Percentiles rank a stretch among this genome's conserved stretches.
phyloP scores from a whole-genome alignment of 1,284 basidiomycete species.

The Sparassis latifolia region DNA sequence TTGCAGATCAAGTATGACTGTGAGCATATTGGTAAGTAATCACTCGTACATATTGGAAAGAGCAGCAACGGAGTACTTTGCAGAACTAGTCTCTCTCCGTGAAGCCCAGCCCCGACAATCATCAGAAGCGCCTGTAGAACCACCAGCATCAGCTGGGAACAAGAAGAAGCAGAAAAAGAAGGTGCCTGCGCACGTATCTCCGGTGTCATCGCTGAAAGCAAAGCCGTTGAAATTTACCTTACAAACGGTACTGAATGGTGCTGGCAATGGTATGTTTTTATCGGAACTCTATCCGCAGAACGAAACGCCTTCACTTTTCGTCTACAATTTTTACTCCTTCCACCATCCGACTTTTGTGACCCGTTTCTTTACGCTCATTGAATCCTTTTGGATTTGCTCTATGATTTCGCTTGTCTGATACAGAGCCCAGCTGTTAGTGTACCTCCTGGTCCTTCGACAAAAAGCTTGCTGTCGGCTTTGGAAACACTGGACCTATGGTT shows the following conservation, averaged over 20 bases:
- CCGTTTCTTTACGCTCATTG: too few species aligned
- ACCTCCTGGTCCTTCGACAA: background rate
- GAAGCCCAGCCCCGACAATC: conserved; percentile 2
- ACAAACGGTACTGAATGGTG: background rate
- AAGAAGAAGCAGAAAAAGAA: conserved; percentile 14
- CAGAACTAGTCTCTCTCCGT: conserved; percentile 9
- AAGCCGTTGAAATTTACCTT: background rate
- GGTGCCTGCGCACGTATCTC: background rate
- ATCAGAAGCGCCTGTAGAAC: background rate
- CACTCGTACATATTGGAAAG: too few species aligned
- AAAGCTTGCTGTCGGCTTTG: conserved; percentile 10
- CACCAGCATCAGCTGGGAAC: background rate
- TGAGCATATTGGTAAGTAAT: conserved; percentile 36
- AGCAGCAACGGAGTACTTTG: background rate
- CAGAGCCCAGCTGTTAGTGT: too few species aligned
- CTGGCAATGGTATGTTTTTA: too few species aligned
- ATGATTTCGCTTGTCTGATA: too few species aligned
- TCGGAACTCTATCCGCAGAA: too few species aligned
- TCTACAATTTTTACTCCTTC: too few species aligned
- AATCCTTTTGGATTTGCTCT: too few species aligned
- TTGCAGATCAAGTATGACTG: conserved; percentile 35
- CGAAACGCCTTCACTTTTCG: too few species aligned
- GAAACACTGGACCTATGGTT: conserved; percentile 16
- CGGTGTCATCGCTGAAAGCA: background rate
- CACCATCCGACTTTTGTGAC: too few species aligned